These are phyloP conservation scores for Suillus weaverae DNA, from an alignment of 768 basidiomycete species.

Conservation along the genomic window DNA sequence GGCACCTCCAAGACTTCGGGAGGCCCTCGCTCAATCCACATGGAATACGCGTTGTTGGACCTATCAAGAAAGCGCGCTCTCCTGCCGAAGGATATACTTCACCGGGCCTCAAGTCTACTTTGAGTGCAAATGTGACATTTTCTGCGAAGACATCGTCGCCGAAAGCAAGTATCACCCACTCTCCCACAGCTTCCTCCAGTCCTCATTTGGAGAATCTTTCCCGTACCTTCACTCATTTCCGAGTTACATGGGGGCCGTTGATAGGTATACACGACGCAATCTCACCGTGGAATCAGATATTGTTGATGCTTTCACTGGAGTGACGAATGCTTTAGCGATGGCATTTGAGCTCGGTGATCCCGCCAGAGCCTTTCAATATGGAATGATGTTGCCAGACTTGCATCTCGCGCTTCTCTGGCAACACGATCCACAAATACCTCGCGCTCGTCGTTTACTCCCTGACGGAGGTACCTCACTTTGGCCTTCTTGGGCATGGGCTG, in stretches of 20 bases:
- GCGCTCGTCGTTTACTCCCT: constrained; percentile 12
- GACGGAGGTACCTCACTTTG: background rate
- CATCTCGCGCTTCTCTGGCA: constrained; percentile 23
- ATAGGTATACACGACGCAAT: background rate
- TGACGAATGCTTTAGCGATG: background rate
- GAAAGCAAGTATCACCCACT: background rate
- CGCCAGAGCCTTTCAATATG: background rate
- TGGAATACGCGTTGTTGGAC: constrained; percentile 20
- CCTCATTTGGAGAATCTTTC: background rate
- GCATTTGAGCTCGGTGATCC: background rate
- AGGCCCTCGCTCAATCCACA: constrained; percentile 8
- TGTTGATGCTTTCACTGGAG: background rate
- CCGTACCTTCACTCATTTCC: background rate
- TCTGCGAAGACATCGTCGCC: background rate
- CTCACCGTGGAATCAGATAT: background rate
- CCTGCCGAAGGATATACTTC: background rate
- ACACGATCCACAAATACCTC: constrained; percentile 13
- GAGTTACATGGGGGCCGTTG: background rate
- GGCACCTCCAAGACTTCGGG: constrained; percentile 16
- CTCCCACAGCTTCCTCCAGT: background rate
- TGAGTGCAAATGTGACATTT: constrained; percentile 13
- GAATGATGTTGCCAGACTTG: constrained; percentile 9
- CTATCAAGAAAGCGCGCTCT: background rate
- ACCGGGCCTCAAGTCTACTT: constrained; percentile 23
- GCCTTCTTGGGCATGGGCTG: constrained; percentile 26